Evolutionary conservation across 192 early-diverging fungal genomes (phyloP), one percentile per base, ranked within the genome.

Genomic region (Coemansia sp.): DNA sequence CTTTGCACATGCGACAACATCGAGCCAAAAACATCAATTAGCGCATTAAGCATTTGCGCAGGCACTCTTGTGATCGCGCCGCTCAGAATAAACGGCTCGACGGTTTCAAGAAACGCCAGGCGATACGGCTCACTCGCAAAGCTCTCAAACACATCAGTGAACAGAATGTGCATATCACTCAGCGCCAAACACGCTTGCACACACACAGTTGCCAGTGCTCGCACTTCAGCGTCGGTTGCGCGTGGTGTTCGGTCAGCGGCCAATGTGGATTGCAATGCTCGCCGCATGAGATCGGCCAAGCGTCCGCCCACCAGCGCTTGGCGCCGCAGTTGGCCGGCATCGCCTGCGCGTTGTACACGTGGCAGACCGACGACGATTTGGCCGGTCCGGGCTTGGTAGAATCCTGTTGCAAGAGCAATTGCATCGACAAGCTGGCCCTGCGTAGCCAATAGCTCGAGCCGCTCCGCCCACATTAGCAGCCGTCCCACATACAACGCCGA

Each of bases 11-110:
- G 59, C 59, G 68, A 58, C 24, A 60, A 53, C 22, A 69, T 62
- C 3, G 59, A 38, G 2, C 60, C 65, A 18, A 75, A 81, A 59
- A 26, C 60, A 24, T 68, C 66, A 50, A 81, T 47, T 45, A 81
- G 62, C 13, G 73, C 73, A 49, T 81, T 75, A 29, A 81, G 73
- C 11, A 65, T 55, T 38, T 75, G 73, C 3, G 78, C 73, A 19
- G 72, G 69, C 53, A 81, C 43, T 2, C 54, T 43, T 11, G 61
- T 51, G 22, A 81, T 65, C 37, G 59, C 56, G 1, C 73, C 78
- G 37, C 70, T 72, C 35, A 81, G 45, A 5, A 81, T 71, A 16
- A 75, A 81, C 24, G 78, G 78, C 69, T 81, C 78, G 11, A 81
- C 26, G 1, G 69, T 62, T 39, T 71, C 78, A 23, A 81, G 47